Base-by-base conservation (phyloP, 306 rosid species). In the Cajanus cajan region DNA sequence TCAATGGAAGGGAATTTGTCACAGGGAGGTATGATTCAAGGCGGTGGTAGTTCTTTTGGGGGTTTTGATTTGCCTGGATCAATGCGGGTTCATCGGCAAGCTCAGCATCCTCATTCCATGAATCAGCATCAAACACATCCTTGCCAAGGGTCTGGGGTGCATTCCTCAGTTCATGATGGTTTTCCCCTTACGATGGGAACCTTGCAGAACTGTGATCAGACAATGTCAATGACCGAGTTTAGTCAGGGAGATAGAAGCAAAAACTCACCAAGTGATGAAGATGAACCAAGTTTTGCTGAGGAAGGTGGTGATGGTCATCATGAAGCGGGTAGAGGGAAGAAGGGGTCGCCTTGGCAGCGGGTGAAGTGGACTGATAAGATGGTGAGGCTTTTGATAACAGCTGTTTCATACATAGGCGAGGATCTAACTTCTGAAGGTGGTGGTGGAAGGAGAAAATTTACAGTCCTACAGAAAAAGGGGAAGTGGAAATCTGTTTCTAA, bases 281-380 rank as follows among this genome's bases (percentile, higher is more conserved):
- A 91, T 5, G 98, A 91, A 80, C 90, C 83, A 0, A 89, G 94
- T 82, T 89, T 85, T 72, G 85, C 77, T 0, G 97, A 94, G 71
- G 96, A 90, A 7, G 90, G 92, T 36, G 68, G 52, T 64, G 97
- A 90, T 70, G 91, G 89, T 71, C 88, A 85, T 16, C 82, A 73
- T 47, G 94, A 94, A 79, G 84, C 28, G 0, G 63, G 57, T 54
- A 79, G 81, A 84, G 93, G 91, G 87, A 90, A 87, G 85, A 94
- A 86, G 83, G 92, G 89, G 25, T 85, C 78, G 0, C 84, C 88
- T 4, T 94, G 98, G 98, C 94, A 92, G 75, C 93, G 96, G 13
- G 93, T 94, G 70, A 92, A 92, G 82, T 94, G 98, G 98, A 88
- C 96, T 4, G 94, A 92, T 86, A 89, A 87, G 88, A 94, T 92